These are phyloP conservation scores for Paraglomus occultum DNA, from an alignment of 192 early-diverging fungal species.

Conservation along the genomic window DNA sequence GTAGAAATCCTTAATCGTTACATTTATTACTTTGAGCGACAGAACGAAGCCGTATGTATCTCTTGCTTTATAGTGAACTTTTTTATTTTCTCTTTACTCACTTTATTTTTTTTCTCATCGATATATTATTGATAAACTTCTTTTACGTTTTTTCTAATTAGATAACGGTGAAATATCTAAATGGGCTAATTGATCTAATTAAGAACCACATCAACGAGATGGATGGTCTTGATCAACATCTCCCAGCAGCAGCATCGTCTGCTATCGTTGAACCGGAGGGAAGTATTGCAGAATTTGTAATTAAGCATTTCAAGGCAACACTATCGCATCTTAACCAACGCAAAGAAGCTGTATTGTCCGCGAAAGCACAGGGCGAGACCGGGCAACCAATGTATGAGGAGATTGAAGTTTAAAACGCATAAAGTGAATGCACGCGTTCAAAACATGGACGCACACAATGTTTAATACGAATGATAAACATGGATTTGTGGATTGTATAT, in stretches of 20 bases:
- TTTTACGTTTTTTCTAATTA: constrained; percentile 32
- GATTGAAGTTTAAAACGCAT: neutral
- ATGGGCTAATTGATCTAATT: constrained; percentile 92
- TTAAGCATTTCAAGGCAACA: constrained; percentile 69
- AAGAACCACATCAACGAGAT: constrained; percentile 77
- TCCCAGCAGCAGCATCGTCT: constrained; percentile 59
- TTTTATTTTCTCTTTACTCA: neutral
- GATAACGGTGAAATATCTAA: constrained; percentile 91
- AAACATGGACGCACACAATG: too few species aligned
- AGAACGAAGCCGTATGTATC: constrained; percentile 77
- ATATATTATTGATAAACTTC: neutral
- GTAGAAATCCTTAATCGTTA: constrained; percentile 97
- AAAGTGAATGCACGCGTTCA: too few species aligned
- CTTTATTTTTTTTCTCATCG: neutral
- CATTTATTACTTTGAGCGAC: constrained; percentile 92
- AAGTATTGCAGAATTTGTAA: constrained; percentile 62
- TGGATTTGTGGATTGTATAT: too few species aligned
- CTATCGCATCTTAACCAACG: constrained; percentile 59
- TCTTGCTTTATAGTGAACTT: neutral
- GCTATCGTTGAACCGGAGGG: constrained; percentile 61
- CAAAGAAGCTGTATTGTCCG: constrained; percentile 34
- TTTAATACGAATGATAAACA: too few species aligned
- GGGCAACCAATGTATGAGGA: constrained; percentile 15
- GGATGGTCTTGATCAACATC: constrained; percentile 69
- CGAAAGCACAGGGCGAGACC: constrained; percentile 22